phyloP scores from a whole-genome alignment of 2,329 filamentous ascomycete species.

The Pyrenochaeta sp. region DNA sequence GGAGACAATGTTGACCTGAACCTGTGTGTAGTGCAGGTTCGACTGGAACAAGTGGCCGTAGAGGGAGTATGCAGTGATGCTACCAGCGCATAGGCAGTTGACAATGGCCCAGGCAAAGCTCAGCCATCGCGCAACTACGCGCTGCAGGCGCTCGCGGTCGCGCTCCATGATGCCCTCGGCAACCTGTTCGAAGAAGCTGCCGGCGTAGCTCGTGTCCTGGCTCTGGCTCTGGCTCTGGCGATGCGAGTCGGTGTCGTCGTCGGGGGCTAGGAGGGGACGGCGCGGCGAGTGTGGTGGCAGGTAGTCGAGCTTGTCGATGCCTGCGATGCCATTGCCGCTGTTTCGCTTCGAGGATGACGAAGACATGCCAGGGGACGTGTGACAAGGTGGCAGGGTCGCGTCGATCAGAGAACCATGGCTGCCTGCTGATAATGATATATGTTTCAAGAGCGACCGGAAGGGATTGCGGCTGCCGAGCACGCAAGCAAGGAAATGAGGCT shows the following conservation, averaged over 20 bases:
- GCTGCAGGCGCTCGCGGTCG: conserved; percentile 64
- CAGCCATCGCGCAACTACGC: conserved; percentile 61
- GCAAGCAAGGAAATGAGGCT: background rate
- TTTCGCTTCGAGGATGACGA: conserved; percentile 42
- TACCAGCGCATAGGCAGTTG: conserved; percentile 82
- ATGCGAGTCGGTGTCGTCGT: conserved; percentile 43
- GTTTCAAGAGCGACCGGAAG: background rate
- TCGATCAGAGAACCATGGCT: conserved; percentile 14
- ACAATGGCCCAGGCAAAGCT: conserved; percentile 69
- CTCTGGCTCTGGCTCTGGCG: conserved; percentile 49
- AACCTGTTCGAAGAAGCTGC: conserved; percentile 67
- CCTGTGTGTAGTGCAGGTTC: conserved; percentile 84
- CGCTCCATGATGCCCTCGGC: conserved; percentile 67
- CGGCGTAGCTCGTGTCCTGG: conserved; percentile 57
- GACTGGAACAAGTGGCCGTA: conserved; percentile 92
- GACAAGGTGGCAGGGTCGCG: conserved; percentile 24
- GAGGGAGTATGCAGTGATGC: conserved; percentile 91
- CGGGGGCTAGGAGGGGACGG: conserved; percentile 52
- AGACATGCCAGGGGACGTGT: conserved; percentile 39
- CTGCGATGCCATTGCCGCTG: conserved; percentile 35
- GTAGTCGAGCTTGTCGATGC: conserved; percentile 63
- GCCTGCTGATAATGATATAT: conserved; percentile 1
- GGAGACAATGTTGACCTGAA: conserved; percentile 89
- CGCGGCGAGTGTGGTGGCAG: conserved; percentile 43
- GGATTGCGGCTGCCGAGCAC: background rate